These are phyloP conservation scores for Cyclotella choctawhatcheeana DNA, from an alignment of 108 stramenopile species.

Conservation along the genomic window DNA sequence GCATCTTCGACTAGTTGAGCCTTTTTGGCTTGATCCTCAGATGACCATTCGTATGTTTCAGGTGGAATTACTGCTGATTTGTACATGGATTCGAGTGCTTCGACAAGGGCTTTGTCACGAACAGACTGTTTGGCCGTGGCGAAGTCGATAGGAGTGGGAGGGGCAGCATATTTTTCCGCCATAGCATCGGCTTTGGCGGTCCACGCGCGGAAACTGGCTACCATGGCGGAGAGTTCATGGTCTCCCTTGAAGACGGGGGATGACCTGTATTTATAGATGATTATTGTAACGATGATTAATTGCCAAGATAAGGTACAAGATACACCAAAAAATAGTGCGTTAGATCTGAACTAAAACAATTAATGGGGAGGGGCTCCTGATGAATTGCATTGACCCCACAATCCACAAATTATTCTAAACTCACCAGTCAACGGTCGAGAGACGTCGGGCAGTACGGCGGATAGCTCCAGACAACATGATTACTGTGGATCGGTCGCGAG, in stretches of 20 bases:
- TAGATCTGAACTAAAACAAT: slow-evolving; percentile 5
- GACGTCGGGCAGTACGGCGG: slow-evolving; percentile 48
- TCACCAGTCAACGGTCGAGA: slow-evolving; percentile 52
- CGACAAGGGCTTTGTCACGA: slow-evolving; percentile 78
- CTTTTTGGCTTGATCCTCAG: slow-evolving; percentile 75
- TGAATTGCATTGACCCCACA: neutral
- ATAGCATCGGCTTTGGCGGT: slow-evolving; percentile 78
- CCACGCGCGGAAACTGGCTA: slow-evolving; percentile 81
- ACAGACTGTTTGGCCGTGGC: slow-evolving; percentile 70
- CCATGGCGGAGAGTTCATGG: slow-evolving; percentile 72
- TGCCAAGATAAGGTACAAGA: too few relatives aligned
- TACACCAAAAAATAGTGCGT: neutral
- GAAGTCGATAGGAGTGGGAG: slow-evolving; percentile 86
- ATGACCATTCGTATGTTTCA: slow-evolving; percentile 73
- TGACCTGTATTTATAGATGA: slow-evolving; percentile 52
- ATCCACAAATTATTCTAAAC: neutral
- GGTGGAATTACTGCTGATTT: slow-evolving; percentile 60
- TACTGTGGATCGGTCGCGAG: neutral
- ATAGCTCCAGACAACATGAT: slow-evolving; percentile 46
- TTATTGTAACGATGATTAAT: neutral
- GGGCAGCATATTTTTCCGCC: slow-evolving; percentile 82
- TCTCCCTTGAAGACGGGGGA: slow-evolving; percentile 80
- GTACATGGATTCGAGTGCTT: slow-evolving; percentile 76
- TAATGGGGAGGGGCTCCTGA: too few relatives aligned
- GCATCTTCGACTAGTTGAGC: slow-evolving; percentile 75